Conservation (phyloP, 495 filamentous ascomycete genomes). For the Pseudomonodictys pantanalensis region DNA sequence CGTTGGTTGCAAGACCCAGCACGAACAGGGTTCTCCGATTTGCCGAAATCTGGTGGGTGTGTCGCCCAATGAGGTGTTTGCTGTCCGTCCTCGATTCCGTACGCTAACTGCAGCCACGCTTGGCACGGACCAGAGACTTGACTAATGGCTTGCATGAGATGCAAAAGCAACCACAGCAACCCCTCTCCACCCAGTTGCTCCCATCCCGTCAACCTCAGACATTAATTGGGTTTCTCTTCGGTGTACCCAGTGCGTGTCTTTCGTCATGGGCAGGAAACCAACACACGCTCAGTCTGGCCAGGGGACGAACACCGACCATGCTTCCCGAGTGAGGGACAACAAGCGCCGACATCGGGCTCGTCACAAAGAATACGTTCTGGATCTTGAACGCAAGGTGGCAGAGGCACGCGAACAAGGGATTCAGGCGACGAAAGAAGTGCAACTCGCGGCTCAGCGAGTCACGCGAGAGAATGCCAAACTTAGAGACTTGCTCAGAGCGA, state of each 20-base stretch:
- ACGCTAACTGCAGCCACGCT: background rate
- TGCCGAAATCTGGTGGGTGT: background rate
- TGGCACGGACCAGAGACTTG: background rate
- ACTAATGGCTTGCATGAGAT: background rate
- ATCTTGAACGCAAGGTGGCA: constrained; percentile 12
- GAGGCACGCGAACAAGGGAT: constrained; percentile 13
- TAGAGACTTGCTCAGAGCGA: constrained; percentile 10
- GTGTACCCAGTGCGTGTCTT: background rate
- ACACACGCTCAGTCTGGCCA: background rate
- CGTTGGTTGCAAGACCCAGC: background rate
- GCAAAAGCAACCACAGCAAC: background rate
- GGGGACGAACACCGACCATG: constrained; percentile 15
- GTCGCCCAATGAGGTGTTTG: constrained; percentile 1
- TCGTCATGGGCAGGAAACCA: background rate
- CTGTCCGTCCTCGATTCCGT: background rate
- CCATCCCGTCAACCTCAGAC: background rate
- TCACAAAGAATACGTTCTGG: constrained; percentile 12
- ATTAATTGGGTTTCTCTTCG: background rate
- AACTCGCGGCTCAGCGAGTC: constrained; percentile 20
- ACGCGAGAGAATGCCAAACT: constrained; percentile 17
- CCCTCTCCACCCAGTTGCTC: background rate
- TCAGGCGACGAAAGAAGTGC: constrained; percentile 21
- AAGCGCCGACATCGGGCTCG: constrained; percentile 23
- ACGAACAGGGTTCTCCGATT: background rate
- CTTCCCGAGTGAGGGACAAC: constrained; percentile 22